Conservation (phyloP, 768 basidiomycete genomes). For the Tricholoma hemisulphureum region DNA sequence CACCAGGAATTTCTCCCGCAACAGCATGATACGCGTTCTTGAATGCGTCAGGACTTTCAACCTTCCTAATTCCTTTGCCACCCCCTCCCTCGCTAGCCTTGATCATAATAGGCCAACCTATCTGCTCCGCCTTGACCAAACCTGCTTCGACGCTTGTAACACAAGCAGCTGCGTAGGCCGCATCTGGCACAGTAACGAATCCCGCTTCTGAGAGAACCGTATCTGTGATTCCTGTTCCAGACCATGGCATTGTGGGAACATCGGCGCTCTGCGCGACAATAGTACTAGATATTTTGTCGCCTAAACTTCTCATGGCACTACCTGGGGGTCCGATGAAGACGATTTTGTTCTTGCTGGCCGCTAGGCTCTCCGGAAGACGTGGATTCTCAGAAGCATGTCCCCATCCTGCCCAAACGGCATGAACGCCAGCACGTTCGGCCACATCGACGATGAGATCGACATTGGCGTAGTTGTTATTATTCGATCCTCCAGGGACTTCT, state of each 20-base stretch:
- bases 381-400: constrained; percentile 99
- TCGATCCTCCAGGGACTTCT: constrained; percentile 96
- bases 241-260: constrained; percentile 99
- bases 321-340: constrained; percentile 99
- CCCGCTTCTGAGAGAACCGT: constrained; percentile 82
- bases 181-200: constrained; percentile 92
- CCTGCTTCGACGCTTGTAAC: constrained; percentile 88
- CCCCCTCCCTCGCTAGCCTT: constrained; percentile 99
- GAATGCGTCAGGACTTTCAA: constrained; percentile 82
- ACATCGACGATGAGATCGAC: constrained; percentile 99
- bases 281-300: constrained; percentile 99
- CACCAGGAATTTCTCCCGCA: constrained; percentile 94
- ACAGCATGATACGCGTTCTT: constrained; percentile 95
- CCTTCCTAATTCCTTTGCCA: constrained; percentile 98
- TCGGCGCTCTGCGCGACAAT: constrained; percentile 97
- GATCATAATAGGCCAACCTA: constrained; percentile 99
- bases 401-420: constrained; percentile 99
- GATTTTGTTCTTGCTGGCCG: constrained; percentile 91
- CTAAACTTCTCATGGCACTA: constrained; percentile 97
- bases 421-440: constrained; percentile 94
- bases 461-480: constrained; percentile 99
- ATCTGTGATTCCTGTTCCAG: constrained; percentile 89
- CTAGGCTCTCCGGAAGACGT: constrained; percentile 88
- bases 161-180: constrained; percentile 85
- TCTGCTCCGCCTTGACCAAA: constrained; percentile 74